Evolutionary conservation across 495 filamentous ascomycete species (phyloP).

Genomic region (Rusavskia elegans): DNA sequence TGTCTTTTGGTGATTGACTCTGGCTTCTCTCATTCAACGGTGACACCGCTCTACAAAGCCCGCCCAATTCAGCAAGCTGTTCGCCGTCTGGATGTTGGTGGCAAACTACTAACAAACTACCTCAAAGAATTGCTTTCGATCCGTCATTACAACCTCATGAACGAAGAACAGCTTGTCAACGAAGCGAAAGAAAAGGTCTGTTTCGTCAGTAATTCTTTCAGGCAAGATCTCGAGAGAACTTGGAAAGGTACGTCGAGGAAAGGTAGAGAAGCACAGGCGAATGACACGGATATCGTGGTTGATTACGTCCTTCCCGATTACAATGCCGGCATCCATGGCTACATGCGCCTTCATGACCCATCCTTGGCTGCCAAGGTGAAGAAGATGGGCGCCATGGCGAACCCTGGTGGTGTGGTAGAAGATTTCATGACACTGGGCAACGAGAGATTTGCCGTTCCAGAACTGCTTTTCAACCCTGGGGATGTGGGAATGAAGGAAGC

Average conservation of each 20-base stretch:
- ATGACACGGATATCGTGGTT: slow-evolving; percentile 50
- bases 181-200: slow-evolving; percentile 88
- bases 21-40: slow-evolving; percentile 86
- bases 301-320: slow-evolving; percentile 94
- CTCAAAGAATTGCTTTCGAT: slow-evolving; percentile 80
- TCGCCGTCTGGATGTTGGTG: slow-evolving; percentile 78
- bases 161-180: slow-evolving; percentile 83
- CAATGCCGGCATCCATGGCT: slow-evolving; percentile 55
- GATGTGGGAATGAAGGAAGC: slow-evolving; percentile 82
- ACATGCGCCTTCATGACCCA: slow-evolving; percentile 62
- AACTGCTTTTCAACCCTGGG: slow-evolving; percentile 70
- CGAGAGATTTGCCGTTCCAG: slow-evolving; percentile 82
- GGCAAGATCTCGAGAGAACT: slow-evolving; percentile 57
- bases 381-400: slow-evolving; percentile 36
- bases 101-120: slow-evolving; percentile 89
- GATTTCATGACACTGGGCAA: slow-evolving; percentile 78
- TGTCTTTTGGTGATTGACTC: slow-evolving; percentile 78
- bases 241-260: slow-evolving; percentile 50
- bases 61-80: slow-evolving; percentile 65
- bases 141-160: slow-evolving; percentile 84
- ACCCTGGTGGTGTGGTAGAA: slow-evolving; percentile 43
- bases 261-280: slow-evolving; percentile 2
- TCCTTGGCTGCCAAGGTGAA: slow-evolving; percentile 40
- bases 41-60: slow-evolving; percentile 72
- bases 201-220: slow-evolving; percentile 69